Base-by-base conservation (phyloP, 257 asterid species). In the Craterostigma plantagineum region DNA sequence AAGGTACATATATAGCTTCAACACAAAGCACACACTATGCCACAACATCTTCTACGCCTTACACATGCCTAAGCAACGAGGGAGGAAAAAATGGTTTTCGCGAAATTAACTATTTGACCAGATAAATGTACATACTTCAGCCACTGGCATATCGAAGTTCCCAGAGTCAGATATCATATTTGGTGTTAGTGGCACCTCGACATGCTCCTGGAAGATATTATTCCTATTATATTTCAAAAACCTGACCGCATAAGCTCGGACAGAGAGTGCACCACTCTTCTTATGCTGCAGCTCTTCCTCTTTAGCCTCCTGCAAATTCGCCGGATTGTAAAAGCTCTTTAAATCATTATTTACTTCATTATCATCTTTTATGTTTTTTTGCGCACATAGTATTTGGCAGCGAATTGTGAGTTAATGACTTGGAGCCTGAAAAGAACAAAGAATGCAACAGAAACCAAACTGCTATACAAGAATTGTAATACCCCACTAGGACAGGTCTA, bases 201-300 rank as follows among this genome's bases (percentile, higher is more conserved):
- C 33, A 9, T 12, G 16, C 4, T 43, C 39, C 42, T 59, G 40
- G 40, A 43, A 3, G 16, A 9, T 15, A 16, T 15, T 43, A 15
- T 12, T 27, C 23, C 16, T 16, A 43, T 43, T 10, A 43, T 27
- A 16, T 18, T 15, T 8, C 9, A 43, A 9, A 9, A 43, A 9
- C 9, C 48, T 43, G 13, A 33, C 33, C n/a, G 48, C 48, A 16
- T 43, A 43, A 10, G 9, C 48, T 10, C 48, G 17, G 2, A 43
- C 23, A 15, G 48, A 23, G 4, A 23, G 27, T 10, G 17, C 16
- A 15, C 23, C 23, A 4, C 10, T 14, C 33, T 10, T 14, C 10
- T 16, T 0, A 9, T 43, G 11, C 11, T 43, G 17, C 33, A 9
- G 30, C 48, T 14, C 33, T 10, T 8, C 16, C 23, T 43, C 33